phyloP scores from a whole-genome alignment of 1,284 basidiomycete species.

The Sporisorium sorghi region DNA sequence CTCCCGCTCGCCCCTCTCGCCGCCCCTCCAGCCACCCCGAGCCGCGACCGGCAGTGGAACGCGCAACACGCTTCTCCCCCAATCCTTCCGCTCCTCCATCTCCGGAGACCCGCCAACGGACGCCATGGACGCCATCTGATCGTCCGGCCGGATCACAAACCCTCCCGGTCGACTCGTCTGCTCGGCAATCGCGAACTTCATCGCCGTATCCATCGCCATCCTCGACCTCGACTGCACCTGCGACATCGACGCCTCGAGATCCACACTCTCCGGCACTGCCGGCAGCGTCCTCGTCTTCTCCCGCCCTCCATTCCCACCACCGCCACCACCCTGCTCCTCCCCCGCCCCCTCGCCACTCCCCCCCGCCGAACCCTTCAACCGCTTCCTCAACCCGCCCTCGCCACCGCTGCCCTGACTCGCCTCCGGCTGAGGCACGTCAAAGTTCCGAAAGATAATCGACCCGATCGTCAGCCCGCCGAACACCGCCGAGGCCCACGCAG shows the following conservation, averaged over 20 bases:
- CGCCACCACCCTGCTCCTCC: conserved; percentile 3
- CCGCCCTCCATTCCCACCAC: neutral
- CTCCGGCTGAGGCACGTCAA: conserved; percentile 43
- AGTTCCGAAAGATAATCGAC: conserved; percentile 51
- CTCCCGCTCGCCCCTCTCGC: conserved; percentile 37
- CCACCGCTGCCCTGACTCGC: conserved; percentile 31
- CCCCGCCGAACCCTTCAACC: too few relatives aligned
- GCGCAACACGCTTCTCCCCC: too few relatives aligned
- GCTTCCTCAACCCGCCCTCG: too few relatives aligned
- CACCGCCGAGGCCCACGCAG: conserved; percentile 41
- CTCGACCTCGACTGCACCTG: conserved; percentile 8
- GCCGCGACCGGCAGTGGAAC: conserved; percentile 3
- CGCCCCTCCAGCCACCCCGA: conserved; percentile 5
- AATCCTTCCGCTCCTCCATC: conserved; percentile 18
- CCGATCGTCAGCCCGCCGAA: conserved; percentile 52
- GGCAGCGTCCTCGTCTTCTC: conserved; percentile 51
- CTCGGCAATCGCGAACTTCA: conserved; percentile 35
- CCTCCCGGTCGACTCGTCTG: conserved; percentile 22
- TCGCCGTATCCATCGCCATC: conserved; percentile 21
- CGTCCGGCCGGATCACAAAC: conserved; percentile 37
- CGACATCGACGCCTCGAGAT: conserved; percentile 41
- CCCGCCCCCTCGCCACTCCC: too few relatives aligned
- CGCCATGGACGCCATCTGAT: conserved; percentile 19
- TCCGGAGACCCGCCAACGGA: conserved; percentile 23
- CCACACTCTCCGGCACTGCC: conserved; percentile 60